Base-by-base conservation (phyloP, 768 basidiomycete species). In the Leccinum aurantiacum region DNA sequence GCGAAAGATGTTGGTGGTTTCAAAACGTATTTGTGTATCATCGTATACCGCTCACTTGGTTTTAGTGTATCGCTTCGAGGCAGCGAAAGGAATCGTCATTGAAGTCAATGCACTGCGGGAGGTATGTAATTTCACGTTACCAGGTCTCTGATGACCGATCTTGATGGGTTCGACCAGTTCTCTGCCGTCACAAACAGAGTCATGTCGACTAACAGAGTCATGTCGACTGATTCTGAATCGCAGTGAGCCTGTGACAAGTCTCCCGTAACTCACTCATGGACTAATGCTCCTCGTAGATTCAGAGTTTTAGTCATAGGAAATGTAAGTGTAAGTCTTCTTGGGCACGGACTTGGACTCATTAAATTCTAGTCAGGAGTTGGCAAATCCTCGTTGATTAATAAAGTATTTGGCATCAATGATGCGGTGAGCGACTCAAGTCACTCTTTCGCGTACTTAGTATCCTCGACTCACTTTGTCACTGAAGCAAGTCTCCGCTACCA, bases 231-330 rank as follows among this genome's bases (percentile, higher is more conserved):
- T 63, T 38, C 38, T 8, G 57, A 61, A 59, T 46, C 65, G 37
- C 49, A 15, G 64, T 66, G 27, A 31, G 60, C 53, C 33, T 33
- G 33, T 33, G 11, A 37, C 6, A 14, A 2, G 6, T 22, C 6
- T 48, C 13, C 3, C 22, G 3, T 37, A 3, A 17, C n/a, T 22
- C 14, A 13, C 3, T 27, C 41, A 3, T 25, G 17, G 3, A 7
- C 33, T 54, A 11, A 56, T 19, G 3, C 1, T 24, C 14, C 10
- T n/a, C 35, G 25, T 52, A 67, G 65, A 29, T 67, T 66, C 38
- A 49, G 65, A 15, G 29, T 67, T 25, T 6, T 66, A 27, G 31
- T 65, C 1, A 66, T 65, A 7, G 65, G 65, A 1, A 66, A 66
- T 54, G 65, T 66, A 54, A 55, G 4, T 13, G 0, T 33, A 24